Evolutionary conservation across 2,329 filamentous ascomycete genomes (phyloP).

Genomic region (Fusarium sp.): DNA sequence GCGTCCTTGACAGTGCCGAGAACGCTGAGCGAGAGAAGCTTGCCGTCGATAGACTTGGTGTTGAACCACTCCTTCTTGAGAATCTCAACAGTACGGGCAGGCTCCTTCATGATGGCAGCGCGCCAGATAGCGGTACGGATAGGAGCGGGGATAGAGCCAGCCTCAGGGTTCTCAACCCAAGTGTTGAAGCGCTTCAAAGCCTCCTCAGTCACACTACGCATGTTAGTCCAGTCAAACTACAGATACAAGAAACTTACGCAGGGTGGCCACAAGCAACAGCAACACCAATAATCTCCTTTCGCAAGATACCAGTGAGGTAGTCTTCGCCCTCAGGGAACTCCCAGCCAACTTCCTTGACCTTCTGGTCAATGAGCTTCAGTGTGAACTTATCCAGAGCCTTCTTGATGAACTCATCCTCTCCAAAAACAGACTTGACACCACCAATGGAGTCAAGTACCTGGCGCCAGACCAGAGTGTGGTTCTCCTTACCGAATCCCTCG

Average conservation of each 20-base stretch:
- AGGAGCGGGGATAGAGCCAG: slow-evolving; percentile 79
- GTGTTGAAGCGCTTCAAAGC: slow-evolving; percentile 81
- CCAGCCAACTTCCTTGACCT: slow-evolving; percentile 86
- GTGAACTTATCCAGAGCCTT: slow-evolving; percentile 81
- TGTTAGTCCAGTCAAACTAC: slow-evolving; percentile 34
- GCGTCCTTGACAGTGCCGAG: slow-evolving; percentile 78
- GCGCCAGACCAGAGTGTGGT: slow-evolving; percentile 88
- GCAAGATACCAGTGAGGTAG: slow-evolving; percentile 83
- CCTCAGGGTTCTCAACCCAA: slow-evolving; percentile 77
- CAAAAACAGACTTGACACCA: slow-evolving; percentile 86
- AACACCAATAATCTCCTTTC: slow-evolving; percentile 80
- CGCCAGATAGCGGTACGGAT: slow-evolving; percentile 84
- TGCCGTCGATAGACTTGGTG: slow-evolving; percentile 88
- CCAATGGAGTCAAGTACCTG: slow-evolving; percentile 82
- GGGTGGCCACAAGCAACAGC: slow-evolving; percentile 83
- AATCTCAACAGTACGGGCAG: slow-evolving; percentile 74
- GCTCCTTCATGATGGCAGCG: slow-evolving; percentile 76
- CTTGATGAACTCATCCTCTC: slow-evolving; percentile 76
- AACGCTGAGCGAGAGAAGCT: slow-evolving; percentile 82
- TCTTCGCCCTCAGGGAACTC: slow-evolving; percentile 81
- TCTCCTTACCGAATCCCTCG: slow-evolving; percentile 84
- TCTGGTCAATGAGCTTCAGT: slow-evolving; percentile 78
- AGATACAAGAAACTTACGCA: slow-evolving; percentile 61
- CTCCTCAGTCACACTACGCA: slow-evolving; percentile 71
- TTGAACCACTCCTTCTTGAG: slow-evolving; percentile 87